Evolutionary conservation across 352 stramenopile species (phyloP).

Genomic region (Phytophthora chlamydospora): DNA sequence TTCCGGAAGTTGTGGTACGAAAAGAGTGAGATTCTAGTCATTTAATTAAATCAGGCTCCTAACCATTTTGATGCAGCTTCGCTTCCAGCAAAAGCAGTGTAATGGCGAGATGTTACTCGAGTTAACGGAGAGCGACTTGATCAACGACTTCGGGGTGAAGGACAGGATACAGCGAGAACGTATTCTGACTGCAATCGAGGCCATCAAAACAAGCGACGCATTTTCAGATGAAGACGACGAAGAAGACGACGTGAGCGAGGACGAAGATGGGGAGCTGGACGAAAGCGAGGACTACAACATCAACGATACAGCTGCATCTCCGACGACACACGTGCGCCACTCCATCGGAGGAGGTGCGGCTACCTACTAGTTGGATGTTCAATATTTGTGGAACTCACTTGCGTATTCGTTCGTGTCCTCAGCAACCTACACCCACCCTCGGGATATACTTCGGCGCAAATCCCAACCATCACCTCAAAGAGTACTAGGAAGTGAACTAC

Average conservation of each 20-base stretch:
- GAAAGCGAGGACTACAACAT: conserved; percentile 24
- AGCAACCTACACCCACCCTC: conserved; percentile 39
- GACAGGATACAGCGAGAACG: conserved; percentile 69
- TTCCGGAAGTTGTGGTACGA: conserved; percentile 72
- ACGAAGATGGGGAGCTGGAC: conserved; percentile 40
- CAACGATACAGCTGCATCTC: not conserved
- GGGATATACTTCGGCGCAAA: conserved; percentile 51
- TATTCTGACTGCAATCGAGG: conserved; percentile 79
- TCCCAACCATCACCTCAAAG: conserved; percentile 46
- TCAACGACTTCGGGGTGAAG: conserved; percentile 79
- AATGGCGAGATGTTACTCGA: conserved; percentile 75
- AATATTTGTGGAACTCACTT: not conserved
- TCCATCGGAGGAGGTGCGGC: conserved; percentile 27
- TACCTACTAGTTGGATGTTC: not conserved
- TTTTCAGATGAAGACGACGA: conserved; percentile 70
- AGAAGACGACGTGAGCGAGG: conserved; percentile 48
- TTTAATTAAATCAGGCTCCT: not conserved
- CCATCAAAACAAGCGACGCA: conserved; percentile 74
- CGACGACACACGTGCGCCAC: conserved; percentile 9
- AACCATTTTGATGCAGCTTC: conserved; percentile 35
- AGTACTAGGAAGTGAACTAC: conserved; percentile 29
- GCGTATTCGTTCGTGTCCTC: not conserved
- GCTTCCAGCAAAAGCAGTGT: conserved; percentile 71
- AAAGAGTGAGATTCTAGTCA: not conserved
- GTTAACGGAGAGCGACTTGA: conserved; percentile 74